These are phyloP conservation scores for Monosporascus sp. DNA, from an alignment of 2,329 filamentous ascomycete genomes.

Conservation along the genomic window DNA sequence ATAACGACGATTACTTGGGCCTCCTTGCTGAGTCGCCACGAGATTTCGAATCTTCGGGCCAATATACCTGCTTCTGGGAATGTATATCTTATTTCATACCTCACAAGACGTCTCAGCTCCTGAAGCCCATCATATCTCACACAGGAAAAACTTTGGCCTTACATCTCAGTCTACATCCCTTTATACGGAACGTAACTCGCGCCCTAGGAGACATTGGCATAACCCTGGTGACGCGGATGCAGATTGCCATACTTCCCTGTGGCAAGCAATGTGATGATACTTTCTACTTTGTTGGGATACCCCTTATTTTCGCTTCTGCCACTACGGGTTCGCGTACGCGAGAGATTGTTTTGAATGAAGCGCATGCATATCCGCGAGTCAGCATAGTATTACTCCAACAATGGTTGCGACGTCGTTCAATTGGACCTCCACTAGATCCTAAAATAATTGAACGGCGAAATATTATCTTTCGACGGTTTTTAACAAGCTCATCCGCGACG, in stretches of 20 bases:
- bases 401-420: background rate
- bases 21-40: constrained; percentile 3
- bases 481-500: fast-evolving
- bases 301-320: fast-evolving
- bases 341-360: background rate
- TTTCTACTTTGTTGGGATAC: background rate
- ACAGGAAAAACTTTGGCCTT: background rate
- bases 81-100: background rate
- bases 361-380: background rate
- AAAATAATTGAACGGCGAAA: background rate
- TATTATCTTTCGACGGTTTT: background rate
- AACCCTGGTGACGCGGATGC: too few species aligned
- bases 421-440: background rate
- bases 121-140: background rate
- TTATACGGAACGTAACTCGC: background rate
- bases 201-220: background rate
- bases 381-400: background rate
- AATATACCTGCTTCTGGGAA: background rate
- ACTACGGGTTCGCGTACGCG: fast-evolving
- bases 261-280: background rate
- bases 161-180: background rate
- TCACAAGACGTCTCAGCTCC: fast-evolving
- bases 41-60: background rate
- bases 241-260: too few species aligned
- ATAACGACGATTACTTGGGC: constrained; percentile 2